phyloP scores from a whole-genome alignment of 225 moss, liverwort and hornwort species.

The Anthoceros angustus region DNA sequence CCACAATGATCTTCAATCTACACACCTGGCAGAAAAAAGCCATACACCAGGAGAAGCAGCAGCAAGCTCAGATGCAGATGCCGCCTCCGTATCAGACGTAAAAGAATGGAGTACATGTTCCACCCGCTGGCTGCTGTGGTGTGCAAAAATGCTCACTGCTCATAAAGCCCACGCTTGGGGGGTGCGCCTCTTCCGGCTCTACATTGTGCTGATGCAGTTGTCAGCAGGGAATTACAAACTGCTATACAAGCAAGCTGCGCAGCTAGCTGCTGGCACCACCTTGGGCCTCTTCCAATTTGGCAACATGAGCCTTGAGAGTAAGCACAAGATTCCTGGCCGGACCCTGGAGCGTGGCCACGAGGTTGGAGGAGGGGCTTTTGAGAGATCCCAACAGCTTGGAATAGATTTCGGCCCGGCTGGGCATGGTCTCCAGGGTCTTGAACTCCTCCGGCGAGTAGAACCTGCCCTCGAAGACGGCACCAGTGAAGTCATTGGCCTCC shows the following conservation, averaged over 20 bases:
- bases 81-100: too few relatives aligned
- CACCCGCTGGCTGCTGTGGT: too few relatives aligned
- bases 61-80: too few relatives aligned
- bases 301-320: constrained; percentile 69
- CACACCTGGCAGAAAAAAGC: too few relatives aligned
- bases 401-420: constrained; percentile 64
- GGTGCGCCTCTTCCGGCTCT: too few relatives aligned
- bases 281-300: constrained; percentile 79
- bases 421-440: constrained; percentile 64
- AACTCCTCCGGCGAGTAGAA: constrained; percentile 65
- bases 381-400: constrained; percentile 52
- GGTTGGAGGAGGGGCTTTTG: constrained; percentile 43
- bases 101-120: too few relatives aligned
- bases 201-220: background rate
- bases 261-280: constrained; percentile 11
- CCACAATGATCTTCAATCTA: too few relatives aligned
- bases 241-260: background rate
- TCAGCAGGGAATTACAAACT: background rate
- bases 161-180: too few relatives aligned
- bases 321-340: constrained; percentile 62
- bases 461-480: constrained; percentile 85
- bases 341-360: constrained; percentile 73
- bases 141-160: too few relatives aligned
- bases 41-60: too few relatives aligned
- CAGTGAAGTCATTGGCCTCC: constrained; percentile 70